A percentile compares a stretch with the other conserved stretches of the same genome.
These are phyloP conservation scores for Scedosporium minutisporum DNA, from an alignment of 2,329 filamentous ascomycete genomes.

Conservation along the genomic window DNA sequence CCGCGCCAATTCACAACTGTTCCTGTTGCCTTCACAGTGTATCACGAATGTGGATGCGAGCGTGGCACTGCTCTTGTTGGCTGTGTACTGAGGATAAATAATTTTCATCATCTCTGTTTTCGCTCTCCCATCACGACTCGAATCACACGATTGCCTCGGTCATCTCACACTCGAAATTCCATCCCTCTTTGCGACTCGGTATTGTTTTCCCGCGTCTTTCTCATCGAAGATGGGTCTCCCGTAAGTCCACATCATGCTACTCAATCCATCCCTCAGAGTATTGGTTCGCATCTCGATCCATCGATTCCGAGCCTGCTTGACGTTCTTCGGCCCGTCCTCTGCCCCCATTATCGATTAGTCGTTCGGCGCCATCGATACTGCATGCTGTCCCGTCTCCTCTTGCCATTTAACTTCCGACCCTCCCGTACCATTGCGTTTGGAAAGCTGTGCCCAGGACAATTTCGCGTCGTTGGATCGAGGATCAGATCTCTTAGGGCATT, in stretches of 20 bases:
- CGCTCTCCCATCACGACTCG: not conserved
- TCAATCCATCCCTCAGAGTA: not conserved
- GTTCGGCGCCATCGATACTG: not conserved
- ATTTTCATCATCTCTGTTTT: not conserved
- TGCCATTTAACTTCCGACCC: not conserved
- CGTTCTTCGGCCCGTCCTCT: not conserved
- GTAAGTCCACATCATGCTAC: conserved; percentile 1
- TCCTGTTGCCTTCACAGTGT: not conserved
- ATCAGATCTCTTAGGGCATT: not conserved
- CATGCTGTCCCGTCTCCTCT: not conserved
- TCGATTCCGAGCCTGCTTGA: not conserved
- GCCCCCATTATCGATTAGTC: not conserved
- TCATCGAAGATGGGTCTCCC: conserved; percentile 6
- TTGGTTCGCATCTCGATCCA: not conserved
- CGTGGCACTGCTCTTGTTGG: not conserved
- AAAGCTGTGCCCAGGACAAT: not conserved
- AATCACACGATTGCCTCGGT: not conserved
- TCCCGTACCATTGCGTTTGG: not conserved
- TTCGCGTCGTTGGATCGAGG: not conserved
- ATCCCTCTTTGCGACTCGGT: not conserved
- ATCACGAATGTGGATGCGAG: not conserved
- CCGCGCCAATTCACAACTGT: not conserved
- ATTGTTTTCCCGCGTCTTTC: not conserved
- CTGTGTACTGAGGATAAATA: not conserved
- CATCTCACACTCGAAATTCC: not conserved